phyloP scores from a whole-genome alignment of 139 green algal genomes.

The Gonium pectorale region DNA sequence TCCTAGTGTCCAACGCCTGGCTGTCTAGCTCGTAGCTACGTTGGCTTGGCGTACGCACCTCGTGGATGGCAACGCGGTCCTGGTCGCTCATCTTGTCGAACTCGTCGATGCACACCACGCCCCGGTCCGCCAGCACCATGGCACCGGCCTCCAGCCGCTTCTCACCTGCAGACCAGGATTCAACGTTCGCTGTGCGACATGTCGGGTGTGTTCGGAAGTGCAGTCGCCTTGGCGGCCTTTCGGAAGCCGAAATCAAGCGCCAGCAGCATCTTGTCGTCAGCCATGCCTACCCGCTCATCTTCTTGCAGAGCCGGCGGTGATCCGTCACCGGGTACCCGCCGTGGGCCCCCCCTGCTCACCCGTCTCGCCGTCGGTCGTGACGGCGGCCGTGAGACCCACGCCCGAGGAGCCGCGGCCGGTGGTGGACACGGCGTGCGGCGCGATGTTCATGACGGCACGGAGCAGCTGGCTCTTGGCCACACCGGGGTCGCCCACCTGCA shows the following conservation, averaged over 20 bases:
- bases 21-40: too few species aligned
- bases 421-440: constrained; percentile 93
- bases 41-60: too few species aligned
- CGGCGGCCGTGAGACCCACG: constrained; percentile 97
- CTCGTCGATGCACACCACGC: constrained; percentile 99
- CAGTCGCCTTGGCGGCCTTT: too few species aligned
- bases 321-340: too few species aligned
- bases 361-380: constrained; percentile 87
- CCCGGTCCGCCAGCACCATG: constrained; percentile 98
- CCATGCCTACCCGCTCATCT: too few species aligned
- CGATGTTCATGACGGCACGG: constrained; percentile 94
- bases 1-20: too few species aligned
- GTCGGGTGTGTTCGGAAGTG: too few species aligned
- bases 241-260: too few species aligned
- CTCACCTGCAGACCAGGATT: too few species aligned
- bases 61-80: constrained; percentile 98
- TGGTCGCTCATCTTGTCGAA: constrained; percentile 99
- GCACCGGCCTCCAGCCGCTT: constrained; percentile 95
- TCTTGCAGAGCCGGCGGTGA: too few species aligned
- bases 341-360: constrained; percentile 42
- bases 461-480: constrained; percentile 98
- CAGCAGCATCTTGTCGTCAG: neutral
- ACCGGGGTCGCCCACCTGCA: constrained; percentile 56
- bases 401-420: constrained; percentile 96
- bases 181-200: too few species aligned